Evolutionary conservation across 2,329 filamentous ascomycete genomes (phyloP), one percentile per base, ranked within the genome.

Genomic region (Zalaria obscura): DNA sequence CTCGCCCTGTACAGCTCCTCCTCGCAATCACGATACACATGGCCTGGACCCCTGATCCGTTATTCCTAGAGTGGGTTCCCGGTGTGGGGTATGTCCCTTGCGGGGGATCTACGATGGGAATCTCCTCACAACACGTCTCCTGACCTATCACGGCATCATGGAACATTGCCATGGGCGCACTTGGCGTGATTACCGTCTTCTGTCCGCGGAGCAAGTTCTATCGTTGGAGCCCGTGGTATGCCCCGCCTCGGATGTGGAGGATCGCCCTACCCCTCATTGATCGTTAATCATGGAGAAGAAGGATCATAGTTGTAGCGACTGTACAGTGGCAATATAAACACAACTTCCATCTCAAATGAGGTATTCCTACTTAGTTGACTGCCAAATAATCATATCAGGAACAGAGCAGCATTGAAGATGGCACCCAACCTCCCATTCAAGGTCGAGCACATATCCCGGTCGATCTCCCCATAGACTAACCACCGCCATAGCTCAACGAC

Each of bases 401-500:
- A 18, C 18, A 2, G 18, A 18, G 18, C 18, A 36, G 8, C 18
- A 11, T 36, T 10, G 38, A 36, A 27, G 25, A 37, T 61, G 55
- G 54, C 56, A 40, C 48, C 50, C 27, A 52, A 56, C 41, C 53
- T 68, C 25, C 65, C 65, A 2, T 68, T 68, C 55, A 64, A 67
- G 57, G 65, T 66, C 45, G 18, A 18, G 18, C 37, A 40, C 43
- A 27, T n/a, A 9, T 27, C 10, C 26, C 18, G 11, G 8, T 7
- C 27, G 37, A 27, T 35, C 27, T 31, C 36, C 35, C 3, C 32
- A 2, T 38, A 7, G 6, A 5, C 36, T 5, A 8, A 18, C 4
- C 25, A 4, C 25, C 29, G 40, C 49, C 40, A 50, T 40, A 74
- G 65, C 62, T 76, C 46, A 71, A 71, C 53, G 67, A 71, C 45